These are phyloP conservation scores for Tylopilus cervinicoccineus DNA, from an alignment of 768 basidiomycete species.

Conservation along the genomic window DNA sequence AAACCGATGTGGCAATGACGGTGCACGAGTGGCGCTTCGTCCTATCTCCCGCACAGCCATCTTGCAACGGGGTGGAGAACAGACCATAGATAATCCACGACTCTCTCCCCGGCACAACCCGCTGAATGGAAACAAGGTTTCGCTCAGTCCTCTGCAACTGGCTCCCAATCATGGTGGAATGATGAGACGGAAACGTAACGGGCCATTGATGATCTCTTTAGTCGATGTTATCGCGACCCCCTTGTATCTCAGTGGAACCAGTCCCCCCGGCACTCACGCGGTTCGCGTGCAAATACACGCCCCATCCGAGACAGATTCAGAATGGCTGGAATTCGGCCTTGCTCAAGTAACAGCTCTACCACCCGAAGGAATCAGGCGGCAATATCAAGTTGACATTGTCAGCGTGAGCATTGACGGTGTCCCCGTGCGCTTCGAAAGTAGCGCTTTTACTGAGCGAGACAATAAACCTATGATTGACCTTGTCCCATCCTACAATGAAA, in stretches of 20 bases:
- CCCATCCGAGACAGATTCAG: constrained; percentile 56
- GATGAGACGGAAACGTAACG: constrained; percentile 44
- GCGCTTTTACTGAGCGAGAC: constrained; percentile 36
- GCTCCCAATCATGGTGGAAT: constrained; percentile 26
- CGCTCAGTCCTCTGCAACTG: constrained; percentile 10
- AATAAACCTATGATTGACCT: constrained; percentile 32
- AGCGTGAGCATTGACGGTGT: constrained; percentile 63
- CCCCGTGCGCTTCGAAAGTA: constrained; percentile 57
- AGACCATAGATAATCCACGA: constrained; percentile 17
- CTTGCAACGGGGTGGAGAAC: constrained; percentile 19
- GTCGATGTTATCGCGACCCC: constrained; percentile 53
- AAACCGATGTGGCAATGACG: constrained; percentile 59
- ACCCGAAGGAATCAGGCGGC: constrained; percentile 17
- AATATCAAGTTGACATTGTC: constrained; percentile 46
- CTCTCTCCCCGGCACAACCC: constrained; percentile 21
- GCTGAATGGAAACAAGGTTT: constrained; percentile 13
- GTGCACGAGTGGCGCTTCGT: constrained; percentile 55
- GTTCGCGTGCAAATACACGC: constrained; percentile 55
- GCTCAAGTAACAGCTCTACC: constrained; percentile 37
- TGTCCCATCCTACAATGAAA: constrained; percentile 47
- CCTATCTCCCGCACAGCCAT: constrained; percentile 28
- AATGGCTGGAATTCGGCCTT: constrained; percentile 75
- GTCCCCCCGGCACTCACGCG: constrained; percentile 48
- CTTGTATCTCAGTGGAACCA: constrained; percentile 27
- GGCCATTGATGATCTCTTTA: constrained; percentile 59